A percentile compares a stretch with the other conserved stretches of the same genome.
These are phyloP conservation scores for Clathrospora elynae DNA, from an alignment of 2,329 filamentous ascomycete species.

Conservation along the genomic window DNA sequence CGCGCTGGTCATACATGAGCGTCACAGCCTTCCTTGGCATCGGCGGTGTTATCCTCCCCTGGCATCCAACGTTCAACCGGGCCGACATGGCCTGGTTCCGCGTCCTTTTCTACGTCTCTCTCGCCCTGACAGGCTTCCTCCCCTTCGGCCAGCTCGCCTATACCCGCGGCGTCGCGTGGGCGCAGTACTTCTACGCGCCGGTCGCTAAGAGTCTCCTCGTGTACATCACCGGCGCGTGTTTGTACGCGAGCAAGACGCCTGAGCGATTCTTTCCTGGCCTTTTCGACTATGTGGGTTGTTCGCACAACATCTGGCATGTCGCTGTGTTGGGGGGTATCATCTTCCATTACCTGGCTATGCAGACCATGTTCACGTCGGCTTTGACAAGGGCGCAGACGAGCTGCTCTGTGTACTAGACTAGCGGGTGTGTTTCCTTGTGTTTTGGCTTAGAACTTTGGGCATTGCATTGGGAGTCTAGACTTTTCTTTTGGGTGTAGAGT, in stretches of 20 bases:
- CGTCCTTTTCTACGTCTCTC: conserved; percentile 86
- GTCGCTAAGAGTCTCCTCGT: conserved; percentile 84
- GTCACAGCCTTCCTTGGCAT: conserved; percentile 81
- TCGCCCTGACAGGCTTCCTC: conserved; percentile 86
- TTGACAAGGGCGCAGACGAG: conserved; percentile 45
- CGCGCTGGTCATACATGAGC: conserved; percentile 83
- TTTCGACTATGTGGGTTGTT: conserved; percentile 94
- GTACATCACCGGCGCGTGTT: conserved; percentile 79
- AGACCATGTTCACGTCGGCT: conserved; percentile 78
- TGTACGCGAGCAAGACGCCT: conserved; percentile 91
- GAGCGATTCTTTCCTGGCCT: conserved; percentile 91
- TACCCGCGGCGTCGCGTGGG: conserved; percentile 78
- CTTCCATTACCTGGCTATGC: conserved; percentile 97
- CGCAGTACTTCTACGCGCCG: conserved; percentile 86
- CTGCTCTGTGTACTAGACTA: conserved; percentile 42
- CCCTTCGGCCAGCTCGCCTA: conserved; percentile 83
- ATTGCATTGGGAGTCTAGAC: no score
- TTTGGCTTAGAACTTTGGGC: no score
- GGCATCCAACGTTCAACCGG: conserved; percentile 94
- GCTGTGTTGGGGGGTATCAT: conserved; percentile 93
- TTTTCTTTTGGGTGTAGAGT: conserved; percentile 2
- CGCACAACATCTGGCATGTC: conserved; percentile 97
- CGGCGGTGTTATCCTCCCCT: conserved; percentile 87
- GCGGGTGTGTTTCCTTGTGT: not conserved
- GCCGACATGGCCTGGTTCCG: conserved; percentile 90